Evolutionary conservation across 1,284 basidiomycete species (phyloP), one percentile per base, ranked within the genome.

Genomic region (Amylostereum chailletii): DNA sequence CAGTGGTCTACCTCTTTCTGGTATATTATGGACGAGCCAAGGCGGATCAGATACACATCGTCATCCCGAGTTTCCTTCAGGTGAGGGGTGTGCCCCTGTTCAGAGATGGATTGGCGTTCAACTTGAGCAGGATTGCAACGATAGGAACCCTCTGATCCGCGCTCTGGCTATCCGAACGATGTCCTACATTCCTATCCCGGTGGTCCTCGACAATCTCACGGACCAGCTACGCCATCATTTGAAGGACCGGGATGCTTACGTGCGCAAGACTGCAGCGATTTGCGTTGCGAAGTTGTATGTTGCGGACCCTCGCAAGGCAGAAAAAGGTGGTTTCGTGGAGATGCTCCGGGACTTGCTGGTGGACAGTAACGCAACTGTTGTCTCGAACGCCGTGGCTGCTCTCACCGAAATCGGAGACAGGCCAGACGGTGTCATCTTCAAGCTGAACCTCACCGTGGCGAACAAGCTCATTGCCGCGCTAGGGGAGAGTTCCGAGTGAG

Each of bases 241-340:
- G 45, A 90, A 90, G 60, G 93, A 96, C 63, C 75, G 84, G 11
- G 93, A 96, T 63, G 88, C 94, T 6, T 95, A 95, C 65, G 93
- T 96, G n/a, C 86, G 93, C 51, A 96, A 96, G 70, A 96, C 93
- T 2, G 91, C 93, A 26, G 92, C 93, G 0, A 93, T 95, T 39
- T 94, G 86, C 58, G 93, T 96, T 7, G 92, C 89, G 4, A 96
- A 96, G 64, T 72, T 96, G 31, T 95, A 93, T 63, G 77, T 81
- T 44, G 84, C 90, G 36, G 93, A 96, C 64, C 83, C 88, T 27
- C 76, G 86, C 41, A 77, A 85, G 58, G 88, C 91, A 34, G 93
- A 96, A 65, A 83, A 82, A 57, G 81, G 82, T 46, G 86, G 86
- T 7, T 94, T 94, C 62, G 85, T 96, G 43, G 83, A 87, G 60